Base-by-base conservation (phyloP, 352 stramenopile species). In the Globisporangium radiosum region DNA sequence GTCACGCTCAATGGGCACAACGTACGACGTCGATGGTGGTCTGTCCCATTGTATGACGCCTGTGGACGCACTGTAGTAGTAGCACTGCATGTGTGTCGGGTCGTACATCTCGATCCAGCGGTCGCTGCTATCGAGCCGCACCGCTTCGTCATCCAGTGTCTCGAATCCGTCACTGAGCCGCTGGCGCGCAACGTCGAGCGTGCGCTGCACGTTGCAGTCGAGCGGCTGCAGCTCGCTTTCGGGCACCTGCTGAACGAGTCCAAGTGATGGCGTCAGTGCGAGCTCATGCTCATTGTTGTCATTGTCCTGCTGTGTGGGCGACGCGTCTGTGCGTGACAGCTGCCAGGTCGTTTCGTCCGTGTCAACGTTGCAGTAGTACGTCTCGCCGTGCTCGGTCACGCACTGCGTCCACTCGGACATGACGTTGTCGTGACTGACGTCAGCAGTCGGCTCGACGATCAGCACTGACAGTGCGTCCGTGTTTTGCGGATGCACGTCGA, bases 101-200 rank as follows among this genome's bases (percentile, higher is more conserved):
- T 88, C 75, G 51, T 74, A 78, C 66, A 86, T 70, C 61, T 86
- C 68, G 54, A 86, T 50, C 73, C 78, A 88, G 54, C 76, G 66
- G 39, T 60, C 70, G 50, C 59, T 66, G 40, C 66, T 33, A 33
- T 33, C 69, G 36, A 71, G 58, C 7, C 44, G 51, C 15, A 73
- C 58, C 19, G 73, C 59, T 14, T 71, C 59, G 59, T 76, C 66
- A 9, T 52, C 66, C 1, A 76, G 54, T 37, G 65, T 57, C 37
- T 75, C 68, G 11, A 72, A 52, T 13, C 72, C 68, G 6, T 36
- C 14, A 49, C 72, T 33, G 25, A 33, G 70, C 1, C 61, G 56
- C 0, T 62, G 65, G 15, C 68, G 59, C 15, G 68, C 59, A 33
- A 67, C 58, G 39, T 82, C 66, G 8, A 72, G 44, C 33, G 69